Evolutionary conservation across 2,329 filamentous ascomycete genomes (phyloP).

Genomic region (Diaporthe australafricana): DNA sequence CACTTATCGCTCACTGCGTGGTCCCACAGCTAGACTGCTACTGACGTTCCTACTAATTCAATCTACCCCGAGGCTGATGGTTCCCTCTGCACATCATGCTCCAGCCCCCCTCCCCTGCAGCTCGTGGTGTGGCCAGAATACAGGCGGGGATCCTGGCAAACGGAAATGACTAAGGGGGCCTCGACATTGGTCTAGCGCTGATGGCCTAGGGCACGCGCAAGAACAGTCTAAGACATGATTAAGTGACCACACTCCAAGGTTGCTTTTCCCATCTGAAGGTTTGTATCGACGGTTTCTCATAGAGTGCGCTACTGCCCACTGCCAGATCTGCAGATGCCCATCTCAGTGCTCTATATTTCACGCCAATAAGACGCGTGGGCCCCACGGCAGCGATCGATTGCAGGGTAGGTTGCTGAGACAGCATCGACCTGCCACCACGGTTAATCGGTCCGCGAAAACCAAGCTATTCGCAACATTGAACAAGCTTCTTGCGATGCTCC

Average conservation of each 20-base stretch:
- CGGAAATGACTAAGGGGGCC: constrained; percentile 16
- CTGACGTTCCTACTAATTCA: background rate
- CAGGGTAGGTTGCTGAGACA: constrained; percentile 13
- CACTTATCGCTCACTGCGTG: background rate
- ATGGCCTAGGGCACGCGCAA: background rate
- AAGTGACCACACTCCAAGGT: constrained; percentile 11
- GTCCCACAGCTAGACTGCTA: background rate
- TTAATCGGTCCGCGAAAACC: background rate
- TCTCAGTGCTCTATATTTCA: constrained; percentile 16
- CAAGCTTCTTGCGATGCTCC: constrained; percentile 11
- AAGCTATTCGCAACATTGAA: constrained; percentile 15
- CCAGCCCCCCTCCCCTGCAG: background rate
- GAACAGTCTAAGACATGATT: background rate
- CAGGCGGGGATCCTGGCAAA: constrained; percentile 14
- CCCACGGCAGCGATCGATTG: background rate
- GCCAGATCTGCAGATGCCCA: constrained; percentile 5
- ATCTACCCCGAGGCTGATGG: constrained; percentile 12
- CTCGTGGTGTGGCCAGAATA: background rate
- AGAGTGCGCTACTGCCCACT: constrained; percentile 23
- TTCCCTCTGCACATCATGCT: constrained; percentile 21
- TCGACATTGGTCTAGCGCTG: constrained; percentile 2
- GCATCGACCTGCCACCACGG: constrained; percentile 7
- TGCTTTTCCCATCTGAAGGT: background rate
- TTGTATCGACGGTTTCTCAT: constrained; percentile 11
- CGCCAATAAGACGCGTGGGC: constrained; percentile 12